These are phyloP conservation scores for Hypoxylon rickii DNA, from an alignment of 495 filamentous ascomycete species.

Conservation along the genomic window DNA sequence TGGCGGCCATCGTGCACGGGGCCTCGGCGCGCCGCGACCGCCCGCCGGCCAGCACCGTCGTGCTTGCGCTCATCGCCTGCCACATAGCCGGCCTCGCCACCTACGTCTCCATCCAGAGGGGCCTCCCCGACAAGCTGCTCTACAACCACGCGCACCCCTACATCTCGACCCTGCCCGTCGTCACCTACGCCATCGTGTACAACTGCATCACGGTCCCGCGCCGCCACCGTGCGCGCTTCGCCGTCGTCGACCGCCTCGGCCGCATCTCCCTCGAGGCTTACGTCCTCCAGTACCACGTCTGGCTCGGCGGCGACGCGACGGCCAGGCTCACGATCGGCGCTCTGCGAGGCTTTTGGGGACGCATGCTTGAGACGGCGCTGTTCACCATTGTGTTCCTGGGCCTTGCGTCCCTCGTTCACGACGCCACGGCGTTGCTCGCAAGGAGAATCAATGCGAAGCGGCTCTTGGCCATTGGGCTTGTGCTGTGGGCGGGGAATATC, in stretches of 20 bases:
- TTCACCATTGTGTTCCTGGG: conserved; percentile 24
- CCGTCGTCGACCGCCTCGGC: conserved; percentile 41
- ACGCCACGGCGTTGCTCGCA: conserved; percentile 14
- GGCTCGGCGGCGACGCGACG: conserved; percentile 63
- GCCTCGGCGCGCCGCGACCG: background rate
- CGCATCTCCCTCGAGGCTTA: conserved; percentile 62
- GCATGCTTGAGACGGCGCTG: conserved; percentile 24
- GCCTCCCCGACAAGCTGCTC: conserved; percentile 41
- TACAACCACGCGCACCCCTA: conserved; percentile 60
- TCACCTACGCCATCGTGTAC: conserved; percentile 55
- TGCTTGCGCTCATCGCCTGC: conserved; percentile 19
- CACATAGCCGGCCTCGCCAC: conserved; percentile 30
- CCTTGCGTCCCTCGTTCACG: conserved; percentile 15
- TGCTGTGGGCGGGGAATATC: conserved; percentile 23
- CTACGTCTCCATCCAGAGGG: conserved; percentile 42
- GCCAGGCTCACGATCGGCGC: conserved; percentile 58
- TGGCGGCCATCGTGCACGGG: conserved; percentile 26
- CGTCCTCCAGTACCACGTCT: conserved; percentile 64
- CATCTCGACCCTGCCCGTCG: conserved; percentile 58
- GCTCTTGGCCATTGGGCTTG: conserved; percentile 10
- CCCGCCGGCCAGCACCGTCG: too few relatives aligned
- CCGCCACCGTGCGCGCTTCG: background rate
- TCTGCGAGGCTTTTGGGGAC: conserved; percentile 36
- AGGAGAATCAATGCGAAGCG: background rate
- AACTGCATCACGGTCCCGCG: conserved; percentile 38